These are phyloP conservation scores for Coprinopsis cinerea DNA, from an alignment of 768 basidiomycete species.

Conservation along the genomic window DNA sequence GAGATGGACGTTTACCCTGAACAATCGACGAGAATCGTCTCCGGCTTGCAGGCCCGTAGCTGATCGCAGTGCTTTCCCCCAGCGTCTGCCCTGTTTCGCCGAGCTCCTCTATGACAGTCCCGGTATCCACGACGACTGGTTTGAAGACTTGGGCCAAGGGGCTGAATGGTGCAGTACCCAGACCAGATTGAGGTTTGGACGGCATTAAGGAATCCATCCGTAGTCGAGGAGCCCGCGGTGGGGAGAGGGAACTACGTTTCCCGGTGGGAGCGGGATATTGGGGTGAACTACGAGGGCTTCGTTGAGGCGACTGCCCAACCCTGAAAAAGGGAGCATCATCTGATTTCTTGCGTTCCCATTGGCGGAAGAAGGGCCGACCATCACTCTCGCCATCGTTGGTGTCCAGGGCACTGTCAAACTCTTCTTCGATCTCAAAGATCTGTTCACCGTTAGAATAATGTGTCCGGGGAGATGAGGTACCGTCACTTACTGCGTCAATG, in stretches of 20 bases:
- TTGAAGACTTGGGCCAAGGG: constrained; percentile 75
- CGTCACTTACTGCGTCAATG: constrained; percentile 59
- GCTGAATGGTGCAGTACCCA: constrained; percentile 34
- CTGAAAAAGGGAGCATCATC: no score
- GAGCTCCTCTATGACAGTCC: no score
- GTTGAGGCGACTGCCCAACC: no score
- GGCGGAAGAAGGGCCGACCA: constrained; percentile 8
- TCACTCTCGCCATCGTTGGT: constrained; percentile 27
- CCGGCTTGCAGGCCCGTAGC: constrained; percentile 40
- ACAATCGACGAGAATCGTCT: constrained; percentile 28
- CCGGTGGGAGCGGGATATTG: background rate
- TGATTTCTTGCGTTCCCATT: constrained; percentile 1
- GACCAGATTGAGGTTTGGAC: constrained; percentile 15
- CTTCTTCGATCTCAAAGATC: constrained; percentile 79
- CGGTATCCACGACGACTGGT: constrained; percentile 53
- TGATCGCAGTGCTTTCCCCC: constrained; percentile 24
- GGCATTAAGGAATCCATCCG: constrained; percentile 40
- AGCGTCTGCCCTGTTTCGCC: constrained; percentile 5
- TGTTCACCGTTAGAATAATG: constrained; percentile 20
- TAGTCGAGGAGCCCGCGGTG: constrained; percentile 26
- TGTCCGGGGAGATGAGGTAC: background rate
- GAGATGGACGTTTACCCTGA: constrained; percentile 9
- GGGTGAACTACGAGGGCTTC: no score
- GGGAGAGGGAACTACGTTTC: constrained; percentile 6
- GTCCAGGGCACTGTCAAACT: constrained; percentile 55